Evolutionary conservation across 257 asterid genomes (phyloP).

Genomic region (Gentiana straminea): DNA sequence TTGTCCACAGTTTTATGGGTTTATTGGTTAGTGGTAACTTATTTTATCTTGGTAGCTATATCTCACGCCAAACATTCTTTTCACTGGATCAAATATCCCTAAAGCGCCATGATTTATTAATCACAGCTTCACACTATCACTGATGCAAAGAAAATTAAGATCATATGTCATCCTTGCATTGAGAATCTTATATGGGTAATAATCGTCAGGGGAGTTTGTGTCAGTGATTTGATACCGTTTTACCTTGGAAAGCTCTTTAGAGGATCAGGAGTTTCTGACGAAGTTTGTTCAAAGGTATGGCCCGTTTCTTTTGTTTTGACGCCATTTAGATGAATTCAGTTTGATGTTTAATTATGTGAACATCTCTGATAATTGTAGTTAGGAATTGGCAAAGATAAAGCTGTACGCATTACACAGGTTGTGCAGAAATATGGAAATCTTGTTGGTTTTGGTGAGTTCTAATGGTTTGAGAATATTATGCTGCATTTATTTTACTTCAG

Average conservation of each 20-base stretch:
- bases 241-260: slow-evolving; percentile 68
- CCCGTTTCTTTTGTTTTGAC: slow-evolving; percentile 7
- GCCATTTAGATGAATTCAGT: neutral
- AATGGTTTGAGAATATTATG: neutral
- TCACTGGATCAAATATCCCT: neutral
- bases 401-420: slow-evolving; percentile 33
- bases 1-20: slow-evolving; percentile 72
- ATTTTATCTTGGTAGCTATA: neutral
- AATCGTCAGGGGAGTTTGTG: slow-evolving; percentile 70
- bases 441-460: slow-evolving; percentile 74
- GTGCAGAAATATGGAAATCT: slow-evolving; percentile 76
- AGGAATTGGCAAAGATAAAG: slow-evolving; percentile 73
- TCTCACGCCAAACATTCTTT: neutral
- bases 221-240: slow-evolving; percentile 93
- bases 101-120: neutral
- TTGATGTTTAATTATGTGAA: slow-evolving; percentile 10
- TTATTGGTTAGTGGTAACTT: slow-evolving; percentile 57
- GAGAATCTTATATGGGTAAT: slow-evolving; percentile 3
- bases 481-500: too few species aligned
- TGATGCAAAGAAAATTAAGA: neutral
- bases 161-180: neutral
- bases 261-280: slow-evolving; percentile 56
- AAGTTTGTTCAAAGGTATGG: slow-evolving; percentile 67
- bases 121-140: neutral
- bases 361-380: slow-evolving; percentile 31